Base-by-base conservation (phyloP, 306 rosid species). In the Medicago lupulina region DNA sequence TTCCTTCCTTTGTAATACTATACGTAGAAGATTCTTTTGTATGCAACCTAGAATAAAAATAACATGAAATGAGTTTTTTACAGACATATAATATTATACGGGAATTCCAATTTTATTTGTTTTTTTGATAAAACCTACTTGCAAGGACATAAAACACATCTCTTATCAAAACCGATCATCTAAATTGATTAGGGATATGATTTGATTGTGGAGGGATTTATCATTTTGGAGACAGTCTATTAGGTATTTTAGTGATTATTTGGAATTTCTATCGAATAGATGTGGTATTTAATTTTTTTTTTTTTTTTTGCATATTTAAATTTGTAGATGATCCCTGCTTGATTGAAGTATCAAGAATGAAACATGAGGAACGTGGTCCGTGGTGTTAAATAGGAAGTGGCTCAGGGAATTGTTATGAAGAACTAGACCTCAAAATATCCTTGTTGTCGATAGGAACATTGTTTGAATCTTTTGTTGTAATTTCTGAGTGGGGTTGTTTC, bases 311-410 rank as follows among this genome's bases (percentile, higher is more conserved):
- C 4, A 23, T 49, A n/a, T 55, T 59, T 59, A 21, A 67, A 74
- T 70, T 13, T 81, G 86, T 86, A 91, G 92, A 73, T 67, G 83
- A 75, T 77, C 69, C 87, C 83, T 85, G 80, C 85, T 38, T 89
- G 86, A 86, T 72, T 50, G 78, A 54, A 53, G 81, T 79, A 57
- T 68, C 55, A 63, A 69, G 82, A 51, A 64, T 76, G 43, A 69
- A 74, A 70, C 66, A 21, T 7, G 44, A 62, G 71, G 53, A 80
- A 73, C 28, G 44, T n/a, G n/a, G 11, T 44, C n/a, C 5, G 14
- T 69, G 78, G 83, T 15, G 15, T 64, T 72, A 46, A 8, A 34
- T 70, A 39, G 76, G 80, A 21, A 21, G 23, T 21, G 23, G 23
- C 23, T 21, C 1, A 21, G 23, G 23, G 23, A 21, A 21, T 21